Base-by-base conservation (phyloP, 768 basidiomycete genomes). In the Dacryopinax primogenitus region DNA sequence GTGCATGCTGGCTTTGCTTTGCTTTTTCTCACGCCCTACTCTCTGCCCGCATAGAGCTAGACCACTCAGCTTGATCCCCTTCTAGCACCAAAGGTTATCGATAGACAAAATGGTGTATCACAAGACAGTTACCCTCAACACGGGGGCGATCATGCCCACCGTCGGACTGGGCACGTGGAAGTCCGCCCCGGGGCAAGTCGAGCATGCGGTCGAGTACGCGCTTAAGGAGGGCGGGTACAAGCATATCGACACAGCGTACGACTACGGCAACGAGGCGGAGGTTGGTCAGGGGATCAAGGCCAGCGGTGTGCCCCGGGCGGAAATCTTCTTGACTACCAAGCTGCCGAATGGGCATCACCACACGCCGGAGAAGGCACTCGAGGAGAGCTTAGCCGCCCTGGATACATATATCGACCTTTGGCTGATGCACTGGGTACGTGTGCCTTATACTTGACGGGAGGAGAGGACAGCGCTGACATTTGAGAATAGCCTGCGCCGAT, bases 401-500 rank as follows among this genome's bases (percentile, higher is more conserved):
- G 83, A 82, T 33, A 86, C 85, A 0, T 93, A 93, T 73, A 78
- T 93, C 58, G 89, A 93, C 71, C 82, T 92, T 28, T 92, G 86
- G 84, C 71, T 70, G 78, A 74, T 68, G 21, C 68, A 70, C 68
- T 68, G 70, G 65, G 65, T 39, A 21, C 16, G 28, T 18, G 2
- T 11, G 23, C 65, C 18, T 44, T 66, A 41, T 26, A 4, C 28
- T 47, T 62, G 33, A 3, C 4, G 2, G 21, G 15, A 35, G 16
- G 39, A 36, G 23, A 36, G 16, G 13, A 34, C 15, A 4, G 13
- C 32, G 64, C 34, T 62, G 47, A 64, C 16, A 66, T 66, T 3
- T 30, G 12, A 23, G 23, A 15, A 47, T 21, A 88, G 89, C 90
- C 90, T 15, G 83, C 86, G 21, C 86, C 88, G 34, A 83, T 88